Conservation (phyloP, 2,329 filamentous ascomycete species). For the Colletotrichum salicis region DNA sequence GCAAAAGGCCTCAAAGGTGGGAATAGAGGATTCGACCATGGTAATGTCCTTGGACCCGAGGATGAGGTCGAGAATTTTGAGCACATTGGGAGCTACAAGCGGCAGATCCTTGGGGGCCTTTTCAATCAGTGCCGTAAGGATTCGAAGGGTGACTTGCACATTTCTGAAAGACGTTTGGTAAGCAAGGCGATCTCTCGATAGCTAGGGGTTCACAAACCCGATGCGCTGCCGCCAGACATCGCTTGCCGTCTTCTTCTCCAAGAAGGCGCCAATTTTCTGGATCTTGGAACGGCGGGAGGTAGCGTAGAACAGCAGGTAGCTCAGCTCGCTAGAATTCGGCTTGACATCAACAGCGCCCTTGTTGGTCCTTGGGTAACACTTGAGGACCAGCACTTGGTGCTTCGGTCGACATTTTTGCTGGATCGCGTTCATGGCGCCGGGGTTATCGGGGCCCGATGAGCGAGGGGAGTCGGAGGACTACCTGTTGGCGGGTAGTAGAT, state of each 20-base stretch:
- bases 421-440: slow-evolving; percentile 68
- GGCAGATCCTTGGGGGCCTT: slow-evolving; percentile 91
- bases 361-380: slow-evolving; percentile 93
- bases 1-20: slow-evolving; percentile 89
- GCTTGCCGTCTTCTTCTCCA: slow-evolving; percentile 91
- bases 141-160: slow-evolving; percentile 94
- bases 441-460: slow-evolving; percentile 34
- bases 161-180: slow-evolving; percentile 64
- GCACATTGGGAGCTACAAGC: slow-evolving; percentile 85
- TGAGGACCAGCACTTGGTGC: slow-evolving; percentile 94
- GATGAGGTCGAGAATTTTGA: slow-evolving; percentile 85
- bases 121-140: slow-evolving; percentile 90
- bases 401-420: slow-evolving; percentile 84
- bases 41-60: slow-evolving; percentile 88
- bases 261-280: slow-evolving; percentile 92
- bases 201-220: slow-evolving; percentile 67
- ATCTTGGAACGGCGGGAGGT: slow-evolving; percentile 95
- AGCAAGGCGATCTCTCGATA: neutral
- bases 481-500: slow-evolving; percentile 25
- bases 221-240: slow-evolving; percentile 92
- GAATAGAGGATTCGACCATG: slow-evolving; percentile 90
- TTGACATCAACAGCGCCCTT: slow-evolving; percentile 94
- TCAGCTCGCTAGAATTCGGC: slow-evolving; percentile 95
- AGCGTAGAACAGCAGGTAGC: slow-evolving; percentile 96
- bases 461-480: slow-evolving; percentile 15